Evolutionary conservation across 768 basidiomycete species (phyloP).

Genomic region (Boletus rubroflammeus): DNA sequence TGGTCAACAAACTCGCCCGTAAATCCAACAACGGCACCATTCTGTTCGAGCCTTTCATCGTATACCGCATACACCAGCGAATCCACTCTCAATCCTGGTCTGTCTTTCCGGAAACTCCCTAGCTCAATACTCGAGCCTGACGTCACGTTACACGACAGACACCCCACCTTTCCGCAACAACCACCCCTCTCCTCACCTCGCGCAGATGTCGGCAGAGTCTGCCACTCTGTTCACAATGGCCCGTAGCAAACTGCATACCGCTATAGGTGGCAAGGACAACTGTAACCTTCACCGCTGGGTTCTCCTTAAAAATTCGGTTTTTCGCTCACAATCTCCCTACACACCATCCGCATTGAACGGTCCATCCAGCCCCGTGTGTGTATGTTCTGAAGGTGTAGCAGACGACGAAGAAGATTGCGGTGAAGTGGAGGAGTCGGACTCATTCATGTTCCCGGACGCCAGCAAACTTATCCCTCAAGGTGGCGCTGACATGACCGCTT

Average conservation of each 20-base stretch:
- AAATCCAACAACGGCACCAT: constrained; percentile 83
- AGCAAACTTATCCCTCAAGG: constrained; percentile 46
- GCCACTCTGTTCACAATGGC: constrained; percentile 58
- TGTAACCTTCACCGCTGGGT: constrained; percentile 85
- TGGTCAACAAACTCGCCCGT: constrained; percentile 82
- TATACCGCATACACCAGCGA: constrained; percentile 78
- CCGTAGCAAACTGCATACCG: constrained; percentile 70
- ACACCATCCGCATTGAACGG: constrained; percentile 26
- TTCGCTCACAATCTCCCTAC: constrained; percentile 47
- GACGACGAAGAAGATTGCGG: constrained; percentile 51
- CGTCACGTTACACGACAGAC: constrained; percentile 18
- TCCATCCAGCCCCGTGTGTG: constrained; percentile 25
- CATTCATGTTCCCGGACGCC: constrained; percentile 81
- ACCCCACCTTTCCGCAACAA: constrained; percentile 6
- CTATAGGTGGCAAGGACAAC: constrained; percentile 57
- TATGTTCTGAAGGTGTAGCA: constrained; percentile 36
- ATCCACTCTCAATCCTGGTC: constrained; percentile 16
- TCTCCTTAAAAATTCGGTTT: constrained; percentile 79
- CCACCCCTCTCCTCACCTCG: constrained; percentile 7
- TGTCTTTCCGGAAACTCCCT: constrained; percentile 1
- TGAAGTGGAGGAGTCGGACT: constrained; percentile 46
- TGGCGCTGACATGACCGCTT: constrained; percentile 37
- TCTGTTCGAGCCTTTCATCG: constrained; percentile 83
- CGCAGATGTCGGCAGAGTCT: constrained; percentile 46
- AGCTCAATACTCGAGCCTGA: neutral